Base-by-base conservation (phyloP, 331 rosid species). In the Rhamnella rubrinervis region DNA sequence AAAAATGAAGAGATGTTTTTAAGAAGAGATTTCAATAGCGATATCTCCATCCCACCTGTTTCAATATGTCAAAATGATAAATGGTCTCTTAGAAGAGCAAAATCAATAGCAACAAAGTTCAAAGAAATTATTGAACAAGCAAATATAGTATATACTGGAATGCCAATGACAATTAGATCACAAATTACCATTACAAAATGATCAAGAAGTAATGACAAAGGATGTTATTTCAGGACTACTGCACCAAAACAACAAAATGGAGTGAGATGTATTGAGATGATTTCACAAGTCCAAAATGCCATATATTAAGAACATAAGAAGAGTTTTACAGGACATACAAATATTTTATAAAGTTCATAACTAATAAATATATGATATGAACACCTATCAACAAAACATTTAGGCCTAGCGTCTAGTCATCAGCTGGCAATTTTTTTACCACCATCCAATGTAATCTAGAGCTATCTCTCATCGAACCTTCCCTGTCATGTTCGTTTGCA, bases 31-130 rank as follows among this genome's bases (percentile, higher is more conserved):
- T 85, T 91, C 61, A 91, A 78, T 74, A 86, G 63, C 25, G 99
- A 86, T 83, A 89, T 85, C 93, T 87, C 96, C 99, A 95, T 91
- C 77, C 59, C 79, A 82, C 97, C 97, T 95, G 96, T 76, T 67
- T 76, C 81, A 82, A 74, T 40, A 77, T 70, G 61, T 23, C 61
- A 60, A 14, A 65, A 55, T 52, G 47, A 56, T 14, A 76, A 47
- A 63, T 51, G 53, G 65, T 47, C 38, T 20, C 31, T 40, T 23
- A 2, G 1, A 71, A 23, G 19, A 65, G 38, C 0, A 6, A 58
- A 65, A 8, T 18, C 28, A 35, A 53, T 16, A 25, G 8, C 21
- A 18, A 46, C 16, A 1, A 17, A 44, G 17, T 61, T 26, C 21
- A 18, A 46, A 20, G 0, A 17, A 44, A 20, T 61, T 26, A 63